Base-by-base conservation (phyloP, 805 yeast genomes). In the Candida fluviatilis region DNA sequence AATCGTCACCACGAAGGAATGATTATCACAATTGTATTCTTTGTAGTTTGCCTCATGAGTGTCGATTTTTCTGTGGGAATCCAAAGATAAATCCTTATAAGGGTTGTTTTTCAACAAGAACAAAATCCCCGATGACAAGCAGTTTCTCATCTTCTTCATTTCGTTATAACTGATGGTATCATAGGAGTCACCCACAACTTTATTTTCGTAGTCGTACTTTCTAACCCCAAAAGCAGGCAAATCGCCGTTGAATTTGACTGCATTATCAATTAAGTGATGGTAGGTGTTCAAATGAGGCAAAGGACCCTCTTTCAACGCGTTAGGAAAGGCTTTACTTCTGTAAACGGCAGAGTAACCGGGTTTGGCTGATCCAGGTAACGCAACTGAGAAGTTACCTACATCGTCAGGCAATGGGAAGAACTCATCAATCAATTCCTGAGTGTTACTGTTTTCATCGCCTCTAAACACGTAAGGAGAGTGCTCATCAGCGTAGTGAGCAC, bases 121-220 rank as follows among this genome's bases (percentile, higher is more conserved):
- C 45, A 32, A 51, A 43, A 43, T 48, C 16, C 87, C 89, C 10
- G 82, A 56, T 4, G 85, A 89, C 19, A 79, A 62, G 36, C 64
- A 49, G 28, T 60, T 58, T 36, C 76, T 69, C 41, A 77, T 61
- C 19, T 52, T 45, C 13, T 68, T 66, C 18, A 76, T 66, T 37
- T 66, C 55, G 4, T 42, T 49, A 49, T 69, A 81, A 2, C 74
- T 55, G 30, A 70, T 62, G 51, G 62, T 69, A 3, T 67, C 57
- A 60, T 69, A 82, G 24, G 51, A 37, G 16, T 65, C 59, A 13
- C 50, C 54, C 7, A 45, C 55, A 15, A 34, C 43, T 26, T 65
- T 60, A 2, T 65, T 50, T 4, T 48, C 51, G n/a, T 60, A 49
- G 51, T 67, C 50, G 41, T 57, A 62, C 27, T 53, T 52, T 34